Evolutionary conservation across 2,329 filamentous ascomycete species (phyloP).

Genomic region (Fusarium lyarnte): DNA sequence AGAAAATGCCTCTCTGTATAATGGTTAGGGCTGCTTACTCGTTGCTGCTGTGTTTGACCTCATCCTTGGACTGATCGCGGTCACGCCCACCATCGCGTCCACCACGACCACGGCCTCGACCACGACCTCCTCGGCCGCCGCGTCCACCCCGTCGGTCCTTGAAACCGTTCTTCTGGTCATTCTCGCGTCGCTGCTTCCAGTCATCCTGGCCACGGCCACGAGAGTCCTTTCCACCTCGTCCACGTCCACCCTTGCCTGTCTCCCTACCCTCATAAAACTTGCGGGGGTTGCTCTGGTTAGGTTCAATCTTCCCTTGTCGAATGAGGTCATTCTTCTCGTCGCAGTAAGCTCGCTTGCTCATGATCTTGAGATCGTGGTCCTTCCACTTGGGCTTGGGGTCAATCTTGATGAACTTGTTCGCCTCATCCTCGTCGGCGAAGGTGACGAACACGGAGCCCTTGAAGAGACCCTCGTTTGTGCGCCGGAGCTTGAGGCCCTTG

Average conservation of each 20-base stretch:
- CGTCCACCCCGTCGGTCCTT: constrained; percentile 57
- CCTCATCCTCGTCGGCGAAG: constrained; percentile 81
- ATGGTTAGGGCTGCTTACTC: constrained; percentile 33
- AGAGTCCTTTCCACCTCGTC: constrained; percentile 49
- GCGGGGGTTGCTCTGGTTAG: constrained; percentile 56
- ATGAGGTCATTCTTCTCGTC: constrained; percentile 80
- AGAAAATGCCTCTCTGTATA: not conserved
- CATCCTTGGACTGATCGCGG: constrained; percentile 46
- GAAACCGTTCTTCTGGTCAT: constrained; percentile 70
- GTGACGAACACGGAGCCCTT: constrained; percentile 98
- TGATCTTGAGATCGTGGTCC: constrained; percentile 80
- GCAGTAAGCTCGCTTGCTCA: constrained; percentile 89
- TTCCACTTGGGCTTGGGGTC: constrained; percentile 88
- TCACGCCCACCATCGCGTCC: constrained; percentile 54
- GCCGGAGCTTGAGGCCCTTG: constrained; percentile 87
- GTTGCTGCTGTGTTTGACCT: constrained; percentile 40
- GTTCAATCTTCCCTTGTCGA: constrained; percentile 73
- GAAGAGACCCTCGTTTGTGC: constrained; percentile 76
- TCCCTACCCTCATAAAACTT: constrained; percentile 62
- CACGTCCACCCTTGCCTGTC: constrained; percentile 51
- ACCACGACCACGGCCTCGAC: constrained; percentile 53
- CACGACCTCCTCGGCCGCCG: constrained; percentile 56
- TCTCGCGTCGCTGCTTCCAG: constrained; percentile 72
- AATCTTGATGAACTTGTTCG: constrained; percentile 80
- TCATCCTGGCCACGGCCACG: constrained; percentile 61